phyloP scores from a whole-genome alignment of 768 basidiomycete genomes.

The Mycena rosella region DNA sequence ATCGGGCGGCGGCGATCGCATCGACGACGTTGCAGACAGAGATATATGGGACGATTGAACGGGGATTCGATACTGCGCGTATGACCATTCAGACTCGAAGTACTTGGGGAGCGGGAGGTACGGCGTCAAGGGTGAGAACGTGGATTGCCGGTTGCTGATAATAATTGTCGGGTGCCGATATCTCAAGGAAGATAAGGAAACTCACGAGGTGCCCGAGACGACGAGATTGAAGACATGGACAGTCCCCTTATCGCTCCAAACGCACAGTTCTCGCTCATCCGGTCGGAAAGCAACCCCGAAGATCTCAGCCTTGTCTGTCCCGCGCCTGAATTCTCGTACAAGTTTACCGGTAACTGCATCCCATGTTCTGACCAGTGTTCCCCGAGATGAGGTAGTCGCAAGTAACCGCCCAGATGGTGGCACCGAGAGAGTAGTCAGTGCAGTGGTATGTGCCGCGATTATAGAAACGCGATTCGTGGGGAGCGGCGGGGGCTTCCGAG shows the following conservation, averaged over 20 bases:
- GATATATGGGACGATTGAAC: conserved; percentile 87
- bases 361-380: conserved; percentile 92
- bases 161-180: conserved; percentile 13
- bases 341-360: conserved; percentile 80
- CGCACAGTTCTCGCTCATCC: conserved; percentile 88
- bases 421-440: conserved; percentile 82
- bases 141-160: conserved; percentile 84
- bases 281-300: conserved; percentile 91
- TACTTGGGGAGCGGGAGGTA: conserved; percentile 90
- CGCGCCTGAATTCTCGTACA: conserved; percentile 84
- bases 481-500: conserved; percentile 68
- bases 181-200: conserved; percentile 35
- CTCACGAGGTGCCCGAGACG: conserved; percentile 75
- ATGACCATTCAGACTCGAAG: conserved; percentile 97
- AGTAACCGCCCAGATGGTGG: conserved; percentile 84
- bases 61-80: conserved; percentile 92
- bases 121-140: conserved; percentile 82
- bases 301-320: conserved; percentile 91
- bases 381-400: conserved; percentile 86
- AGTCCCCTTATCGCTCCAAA: conserved; percentile 97
- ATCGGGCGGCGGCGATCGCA: conserved; percentile 68
- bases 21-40: conserved; percentile 73
- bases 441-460: conserved; percentile 85
- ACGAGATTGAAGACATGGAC: conserved; percentile 89
- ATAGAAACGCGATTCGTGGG: conserved; percentile 79